These are phyloP conservation scores for Phytophthora podocarpi DNA, from an alignment of 352 stramenopile genomes.

Conservation along the genomic window DNA sequence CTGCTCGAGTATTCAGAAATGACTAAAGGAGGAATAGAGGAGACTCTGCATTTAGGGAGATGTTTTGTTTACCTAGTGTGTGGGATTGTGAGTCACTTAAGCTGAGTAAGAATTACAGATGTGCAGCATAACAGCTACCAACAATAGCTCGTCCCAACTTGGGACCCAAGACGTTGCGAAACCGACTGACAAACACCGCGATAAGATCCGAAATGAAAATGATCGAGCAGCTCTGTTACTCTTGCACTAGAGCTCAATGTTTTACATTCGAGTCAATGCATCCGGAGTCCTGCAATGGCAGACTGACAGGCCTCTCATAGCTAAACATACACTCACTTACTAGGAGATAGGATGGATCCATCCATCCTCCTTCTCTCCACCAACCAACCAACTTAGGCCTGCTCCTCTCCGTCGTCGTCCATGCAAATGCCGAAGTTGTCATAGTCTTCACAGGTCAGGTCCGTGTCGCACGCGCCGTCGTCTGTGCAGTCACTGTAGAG, in stretches of 20 bases:
- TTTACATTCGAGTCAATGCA: constrained; percentile 7
- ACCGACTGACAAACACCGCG: constrained; percentile 1
- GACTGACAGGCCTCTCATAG: constrained; percentile 10
- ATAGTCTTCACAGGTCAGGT: constrained; percentile 45
- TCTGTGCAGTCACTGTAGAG: constrained; percentile 53
- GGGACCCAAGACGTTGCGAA: not conserved
- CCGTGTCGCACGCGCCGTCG: constrained; percentile 34
- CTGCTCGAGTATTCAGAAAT: constrained; percentile 11
- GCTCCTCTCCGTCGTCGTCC: constrained; percentile 6
- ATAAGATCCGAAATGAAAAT: no score
- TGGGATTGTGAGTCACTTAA: not conserved
- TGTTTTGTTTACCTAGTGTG: not conserved
- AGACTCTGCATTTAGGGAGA: constrained; percentile 8
- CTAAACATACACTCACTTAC: constrained; percentile 21
- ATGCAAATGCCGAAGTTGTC: constrained; percentile 51
- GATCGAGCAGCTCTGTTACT: constrained; percentile 7
- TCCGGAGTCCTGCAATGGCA: not conserved
- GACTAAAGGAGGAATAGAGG: not conserved
- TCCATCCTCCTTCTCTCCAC: not conserved
- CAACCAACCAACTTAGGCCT: constrained; percentile 1
- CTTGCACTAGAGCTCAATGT: no score
- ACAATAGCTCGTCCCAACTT: not conserved
- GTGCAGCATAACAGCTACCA: constrained; percentile 5
- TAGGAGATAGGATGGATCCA: no score
- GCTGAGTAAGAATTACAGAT: not conserved